Percentiles rank a stretch among this genome's conserved stretches.
phyloP scores from a whole-genome alignment of 1,284 basidiomycete species.

The Trametes versicolor region DNA sequence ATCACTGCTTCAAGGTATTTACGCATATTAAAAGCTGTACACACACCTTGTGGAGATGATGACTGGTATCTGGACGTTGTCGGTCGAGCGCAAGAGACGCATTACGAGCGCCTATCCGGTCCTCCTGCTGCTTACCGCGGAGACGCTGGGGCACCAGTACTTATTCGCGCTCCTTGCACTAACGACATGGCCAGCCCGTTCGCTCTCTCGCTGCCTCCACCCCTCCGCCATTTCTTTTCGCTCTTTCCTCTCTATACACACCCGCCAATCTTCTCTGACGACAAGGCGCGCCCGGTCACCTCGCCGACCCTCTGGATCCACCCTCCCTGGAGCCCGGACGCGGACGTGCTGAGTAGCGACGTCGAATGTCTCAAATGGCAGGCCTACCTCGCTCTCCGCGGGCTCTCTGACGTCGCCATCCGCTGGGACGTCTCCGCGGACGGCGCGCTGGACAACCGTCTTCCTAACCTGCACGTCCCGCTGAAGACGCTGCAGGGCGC shows the following conservation, averaged over 20 bases:
- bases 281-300: slow-evolving; percentile 53
- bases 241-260: slow-evolving; percentile 65
- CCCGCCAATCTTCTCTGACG: slow-evolving; percentile 56
- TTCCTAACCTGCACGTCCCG: slow-evolving; percentile 71
- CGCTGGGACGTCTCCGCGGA: slow-evolving; percentile 74
- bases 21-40: too few species aligned
- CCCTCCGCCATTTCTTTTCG: slow-evolving; percentile 59
- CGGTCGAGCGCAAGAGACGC: too few species aligned
- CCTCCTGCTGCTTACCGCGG: background rate
- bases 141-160: background rate
- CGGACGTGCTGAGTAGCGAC: slow-evolving; percentile 68
- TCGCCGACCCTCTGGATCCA: slow-evolving; percentile 73
- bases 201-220: slow-evolving; percentile 43
- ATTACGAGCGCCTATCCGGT: too few species aligned
- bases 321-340: slow-evolving; percentile 50
- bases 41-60: too few species aligned
- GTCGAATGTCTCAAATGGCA: slow-evolving; percentile 89
- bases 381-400: slow-evolving; percentile 79
- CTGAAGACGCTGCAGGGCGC: slow-evolving; percentile 32
- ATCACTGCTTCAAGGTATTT: too few species aligned
- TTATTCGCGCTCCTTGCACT: background rate
- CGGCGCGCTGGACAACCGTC: slow-evolving; percentile 69
- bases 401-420: slow-evolving; percentile 58
- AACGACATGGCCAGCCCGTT: slow-evolving; percentile 28
- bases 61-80: too few species aligned